Percentiles rank a stretch among this genome's conserved stretches.
Evolutionary conservation across 768 basidiomycete genomes (phyloP).

Genomic region (Leccinum ochraceum): DNA sequence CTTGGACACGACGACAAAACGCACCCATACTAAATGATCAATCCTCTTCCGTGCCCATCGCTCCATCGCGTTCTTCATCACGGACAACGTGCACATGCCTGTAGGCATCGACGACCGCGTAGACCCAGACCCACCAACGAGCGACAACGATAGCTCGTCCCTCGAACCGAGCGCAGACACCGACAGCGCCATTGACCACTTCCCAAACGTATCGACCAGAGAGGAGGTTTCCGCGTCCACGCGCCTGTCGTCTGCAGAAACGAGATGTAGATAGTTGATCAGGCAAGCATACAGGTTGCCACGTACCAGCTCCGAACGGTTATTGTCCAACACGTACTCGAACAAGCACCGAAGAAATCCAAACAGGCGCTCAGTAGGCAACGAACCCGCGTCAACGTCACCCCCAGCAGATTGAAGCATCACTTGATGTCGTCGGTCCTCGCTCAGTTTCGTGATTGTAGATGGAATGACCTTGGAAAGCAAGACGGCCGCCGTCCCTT

Average conservation of each 20-base stretch:
- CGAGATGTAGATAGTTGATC: conserved; percentile 55
- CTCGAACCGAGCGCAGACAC: too few relatives aligned
- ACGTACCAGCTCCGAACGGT: conserved; percentile 83
- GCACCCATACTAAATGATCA: too few relatives aligned
- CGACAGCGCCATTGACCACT: too few relatives aligned
- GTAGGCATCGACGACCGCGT: too few relatives aligned
- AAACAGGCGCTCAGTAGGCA: conserved; percentile 83
- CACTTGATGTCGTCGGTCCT: conserved; percentile 72
- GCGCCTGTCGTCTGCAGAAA: not conserved
- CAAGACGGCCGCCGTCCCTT: conserved; percentile 68
- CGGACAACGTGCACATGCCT: too few relatives aligned
- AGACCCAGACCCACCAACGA: too few relatives aligned
- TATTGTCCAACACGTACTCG: conserved; percentile 73
- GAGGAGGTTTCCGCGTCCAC: too few relatives aligned
- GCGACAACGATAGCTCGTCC: too few relatives aligned
- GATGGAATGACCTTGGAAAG: conserved; percentile 82
- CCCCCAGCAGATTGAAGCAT: conserved; percentile 65
- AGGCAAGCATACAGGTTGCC: conserved; percentile 92
- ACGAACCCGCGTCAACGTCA: conserved; percentile 60
- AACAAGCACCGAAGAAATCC: conserved; percentile 72
- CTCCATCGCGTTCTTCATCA: too few relatives aligned
- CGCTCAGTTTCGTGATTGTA: conserved; percentile 84
- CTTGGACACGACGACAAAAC: too few relatives aligned
- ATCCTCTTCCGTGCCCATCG: too few relatives aligned
- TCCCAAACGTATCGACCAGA: too few relatives aligned